These are phyloP conservation scores for Coemansia sp. DNA, from an alignment of 192 early-diverging fungal genomes.

Conservation along the genomic window DNA sequence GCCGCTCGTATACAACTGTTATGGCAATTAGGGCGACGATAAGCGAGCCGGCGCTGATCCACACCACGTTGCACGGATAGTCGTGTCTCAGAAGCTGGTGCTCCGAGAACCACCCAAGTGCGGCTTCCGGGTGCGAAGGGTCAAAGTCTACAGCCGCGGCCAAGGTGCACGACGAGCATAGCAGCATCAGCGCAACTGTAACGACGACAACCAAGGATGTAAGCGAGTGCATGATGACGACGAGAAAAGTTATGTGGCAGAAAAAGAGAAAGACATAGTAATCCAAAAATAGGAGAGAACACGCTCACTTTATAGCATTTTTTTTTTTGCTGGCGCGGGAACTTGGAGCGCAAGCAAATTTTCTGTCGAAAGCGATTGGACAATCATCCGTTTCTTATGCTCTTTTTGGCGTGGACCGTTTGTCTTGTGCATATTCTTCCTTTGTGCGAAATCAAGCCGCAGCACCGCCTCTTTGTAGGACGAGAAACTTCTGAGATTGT, in stretches of 20 bases:
- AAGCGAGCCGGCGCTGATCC: not conserved
- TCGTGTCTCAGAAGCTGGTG: not conserved
- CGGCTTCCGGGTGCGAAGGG: not conserved
- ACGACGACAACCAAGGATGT: not conserved
- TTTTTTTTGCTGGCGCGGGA: no score
- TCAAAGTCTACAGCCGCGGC: not conserved
- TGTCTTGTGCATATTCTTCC: no score
- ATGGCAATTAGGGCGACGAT: not conserved
- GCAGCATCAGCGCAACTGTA: no score
- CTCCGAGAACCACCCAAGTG: not conserved
- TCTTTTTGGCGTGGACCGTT: no score
- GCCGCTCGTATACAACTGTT: not conserved
- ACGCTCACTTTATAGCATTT: not conserved
- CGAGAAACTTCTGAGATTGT: no score
- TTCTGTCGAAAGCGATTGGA: no score
- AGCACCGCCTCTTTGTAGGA: no score
- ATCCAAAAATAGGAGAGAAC: no score
- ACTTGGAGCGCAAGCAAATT: no score
- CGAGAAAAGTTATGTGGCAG: not conserved
- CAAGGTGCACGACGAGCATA: not conserved
- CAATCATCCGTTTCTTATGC: no score
- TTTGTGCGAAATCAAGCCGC: no score
- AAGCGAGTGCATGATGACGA: not conserved
- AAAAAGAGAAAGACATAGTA: not conserved
- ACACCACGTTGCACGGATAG: not conserved